Percentiles rank a stretch among this genome's conserved stretches.
phyloP scores from a whole-genome alignment of 176 grass and related monocot species.

The Hyparrhenia diplandra region DNA sequence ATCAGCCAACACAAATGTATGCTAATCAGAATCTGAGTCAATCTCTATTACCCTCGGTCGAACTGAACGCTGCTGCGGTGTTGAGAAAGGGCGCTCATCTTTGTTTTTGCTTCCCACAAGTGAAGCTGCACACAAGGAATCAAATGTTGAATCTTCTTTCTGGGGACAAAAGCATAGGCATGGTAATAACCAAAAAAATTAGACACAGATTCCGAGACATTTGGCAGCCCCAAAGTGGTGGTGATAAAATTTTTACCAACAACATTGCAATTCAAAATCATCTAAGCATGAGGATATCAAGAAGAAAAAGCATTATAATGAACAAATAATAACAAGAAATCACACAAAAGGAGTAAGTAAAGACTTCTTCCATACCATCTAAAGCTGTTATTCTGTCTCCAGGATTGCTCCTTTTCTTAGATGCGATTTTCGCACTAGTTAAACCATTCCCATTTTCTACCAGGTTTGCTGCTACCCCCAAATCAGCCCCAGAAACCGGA shows the following conservation, averaged over 20 bases:
- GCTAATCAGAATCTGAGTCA: no score
- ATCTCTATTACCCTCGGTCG: no score
- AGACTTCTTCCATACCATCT: no score
- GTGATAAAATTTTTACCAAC: not conserved
- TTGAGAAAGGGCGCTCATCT: not conserved
- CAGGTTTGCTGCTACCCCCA: constrained; percentile 28
- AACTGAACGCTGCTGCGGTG: no score
- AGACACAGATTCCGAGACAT: not conserved
- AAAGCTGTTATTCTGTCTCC: not conserved
- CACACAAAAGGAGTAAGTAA: constrained; percentile 1
- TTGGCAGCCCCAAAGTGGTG: not conserved
- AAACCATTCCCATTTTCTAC: constrained; percentile 37
- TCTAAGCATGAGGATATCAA: not conserved
- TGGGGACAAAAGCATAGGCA: not conserved
- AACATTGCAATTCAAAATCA: not conserved
- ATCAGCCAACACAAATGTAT: no score
- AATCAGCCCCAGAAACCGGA: not conserved
- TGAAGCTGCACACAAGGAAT: constrained; percentile 34
- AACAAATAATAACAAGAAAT: constrained; percentile 8
- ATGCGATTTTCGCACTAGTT: not conserved
- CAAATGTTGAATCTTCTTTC: no score
- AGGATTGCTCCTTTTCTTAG: not conserved
- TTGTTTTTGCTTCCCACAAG: not conserved
- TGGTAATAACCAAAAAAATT: not conserved
- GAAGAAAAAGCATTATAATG: not conserved